These are phyloP conservation scores for Abelmoschus esculentus DNA, from an alignment of 345 rosid species.

Conservation along the genomic window DNA sequence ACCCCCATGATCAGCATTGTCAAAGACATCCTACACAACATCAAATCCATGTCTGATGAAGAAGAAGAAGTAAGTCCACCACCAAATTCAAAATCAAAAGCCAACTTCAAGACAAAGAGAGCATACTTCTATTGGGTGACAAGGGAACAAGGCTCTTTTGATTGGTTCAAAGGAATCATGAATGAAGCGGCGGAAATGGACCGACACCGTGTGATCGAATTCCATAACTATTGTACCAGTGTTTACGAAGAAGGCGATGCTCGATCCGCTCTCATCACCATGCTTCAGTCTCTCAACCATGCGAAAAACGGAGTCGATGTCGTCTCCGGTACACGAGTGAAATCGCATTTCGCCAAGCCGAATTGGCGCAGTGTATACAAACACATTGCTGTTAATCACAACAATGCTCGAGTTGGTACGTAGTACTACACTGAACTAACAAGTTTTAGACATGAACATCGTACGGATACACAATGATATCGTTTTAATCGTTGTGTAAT, in stretches of 20 bases:
- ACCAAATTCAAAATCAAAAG: slow-evolving; percentile 29
- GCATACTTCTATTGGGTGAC: slow-evolving; percentile 87
- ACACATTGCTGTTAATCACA: slow-evolving; percentile 50
- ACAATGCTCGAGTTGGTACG: slow-evolving; percentile 64
- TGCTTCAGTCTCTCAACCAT: slow-evolving; percentile 73
- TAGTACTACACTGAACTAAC: neutral
- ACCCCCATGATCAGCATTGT: slow-evolving; percentile 88
- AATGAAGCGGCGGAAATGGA: slow-evolving; percentile 68
- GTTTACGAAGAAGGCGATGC: slow-evolving; percentile 88
- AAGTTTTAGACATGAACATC: neutral
- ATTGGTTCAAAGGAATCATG: slow-evolving; percentile 84
- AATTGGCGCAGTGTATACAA: slow-evolving; percentile 71
- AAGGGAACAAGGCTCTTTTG: slow-evolving; percentile 76
- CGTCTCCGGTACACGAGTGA: slow-evolving; percentile 72
- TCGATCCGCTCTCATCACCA: slow-evolving; percentile 67
- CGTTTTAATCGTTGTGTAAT: neutral
- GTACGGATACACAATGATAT: neutral
- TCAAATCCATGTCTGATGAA: slow-evolving; percentile 28
- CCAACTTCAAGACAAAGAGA: slow-evolving; percentile 56
- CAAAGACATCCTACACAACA: slow-evolving; percentile 65
- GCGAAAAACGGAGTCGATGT: slow-evolving; percentile 72
- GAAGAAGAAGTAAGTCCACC: slow-evolving; percentile 33
- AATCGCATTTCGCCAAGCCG: slow-evolving; percentile 80
- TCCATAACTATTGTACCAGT: slow-evolving; percentile 75
- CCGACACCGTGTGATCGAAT: slow-evolving; percentile 51